Base-by-base conservation (phyloP, 2,329 filamentous ascomycete genomes). In the Colletotrichum melonis region DNA sequence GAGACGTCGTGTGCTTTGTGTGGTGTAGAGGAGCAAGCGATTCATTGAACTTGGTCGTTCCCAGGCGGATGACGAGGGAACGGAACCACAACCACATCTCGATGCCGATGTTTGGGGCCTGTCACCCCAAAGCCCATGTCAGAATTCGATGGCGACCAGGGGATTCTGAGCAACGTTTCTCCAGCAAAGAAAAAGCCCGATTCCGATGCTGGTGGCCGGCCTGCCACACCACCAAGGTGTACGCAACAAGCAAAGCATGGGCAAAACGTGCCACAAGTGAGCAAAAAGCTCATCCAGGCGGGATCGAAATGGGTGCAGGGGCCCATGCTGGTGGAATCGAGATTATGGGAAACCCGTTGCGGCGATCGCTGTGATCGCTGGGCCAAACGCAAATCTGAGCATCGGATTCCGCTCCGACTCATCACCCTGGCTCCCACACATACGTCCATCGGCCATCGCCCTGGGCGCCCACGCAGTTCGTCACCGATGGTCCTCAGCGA, bases 361-460 rank as follows among this genome's bases (percentile, higher is more conserved):
- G 60, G 30, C 71, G 71, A 73, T 73, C 71, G 67, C 56, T 58
- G 67, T 70, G 71, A 73, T 71, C 67, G 71, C 62, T 28, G 56
- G 54, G 35, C n/a, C 35, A 62, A 70, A 66, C 55, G 67, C 60
- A 38, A 66, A 73, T 73, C 71, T 73, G 71, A 62, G 67, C 55
- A 73, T 73, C 71, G 71, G 56, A 73, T 73, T 71, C 56, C 38
- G 67, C 66, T 69, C 46, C 60, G 56, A 65, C 64, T 63, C 69
- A 69, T 58, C 22, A 63, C n/a, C 38, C 57, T 14, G 9, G 8
- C 28, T 11, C 49, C 54, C 35, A 38, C 14, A 54, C 28, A 22
- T 38, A 46, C 9, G 19, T 49, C n/a, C 35, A 28, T 63, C 38
- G 38, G 24, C 11, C 58, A 8, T 38, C 57, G n/a, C 19, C 46